Percentiles rank a stretch among this genome's conserved stretches.
Evolutionary conservation across 1,284 basidiomycete species (phyloP).

Genomic region (Macrocybe sp.): DNA sequence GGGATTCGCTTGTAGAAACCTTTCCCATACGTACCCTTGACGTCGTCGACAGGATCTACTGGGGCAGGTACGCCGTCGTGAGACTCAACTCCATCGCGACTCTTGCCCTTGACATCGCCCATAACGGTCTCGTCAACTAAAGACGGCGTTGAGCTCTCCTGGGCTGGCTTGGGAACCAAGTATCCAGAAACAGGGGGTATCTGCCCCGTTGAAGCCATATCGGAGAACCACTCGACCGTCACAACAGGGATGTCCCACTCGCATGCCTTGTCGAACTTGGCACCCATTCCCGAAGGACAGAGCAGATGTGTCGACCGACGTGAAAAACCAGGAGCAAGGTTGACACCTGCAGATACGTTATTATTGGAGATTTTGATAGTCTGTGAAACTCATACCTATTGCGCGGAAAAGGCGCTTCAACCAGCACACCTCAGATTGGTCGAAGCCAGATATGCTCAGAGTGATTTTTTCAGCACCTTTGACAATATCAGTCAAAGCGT

Average conservation of each 20-base stretch:
- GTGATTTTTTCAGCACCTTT: slow-evolving; percentile 47
- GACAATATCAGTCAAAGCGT: slow-evolving; percentile 6
- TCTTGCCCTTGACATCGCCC: slow-evolving; percentile 11
- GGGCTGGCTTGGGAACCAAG: slow-evolving; percentile 14
- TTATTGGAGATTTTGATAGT: slow-evolving; percentile 1
- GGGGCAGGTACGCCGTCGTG: background rate
- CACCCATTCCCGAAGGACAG: slow-evolving; percentile 61
- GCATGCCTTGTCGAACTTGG: slow-evolving; percentile 67
- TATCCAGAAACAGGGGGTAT: slow-evolving; percentile 30
- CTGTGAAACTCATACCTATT: slow-evolving; percentile 40
- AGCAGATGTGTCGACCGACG: slow-evolving; percentile 64
- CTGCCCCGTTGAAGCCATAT: slow-evolving; percentile 41
- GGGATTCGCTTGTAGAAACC: background rate
- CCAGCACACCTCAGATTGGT: slow-evolving; percentile 58
- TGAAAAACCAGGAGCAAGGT: slow-evolving; percentile 52
- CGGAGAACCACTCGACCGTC: slow-evolving; percentile 56
- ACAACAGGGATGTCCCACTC: slow-evolving; percentile 68
- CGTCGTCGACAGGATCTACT: background rate
- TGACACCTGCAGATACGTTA: slow-evolving; percentile 39
- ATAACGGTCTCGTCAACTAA: background rate
- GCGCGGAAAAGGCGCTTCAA: slow-evolving; percentile 57
- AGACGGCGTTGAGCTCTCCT: background rate
- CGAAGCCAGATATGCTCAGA: slow-evolving; percentile 68
- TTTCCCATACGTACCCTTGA: background rate
- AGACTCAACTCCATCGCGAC: slow-evolving; percentile 11